These are phyloP conservation scores for Boletus patriciae DNA, from an alignment of 768 basidiomycete species.

Conservation along the genomic window DNA sequence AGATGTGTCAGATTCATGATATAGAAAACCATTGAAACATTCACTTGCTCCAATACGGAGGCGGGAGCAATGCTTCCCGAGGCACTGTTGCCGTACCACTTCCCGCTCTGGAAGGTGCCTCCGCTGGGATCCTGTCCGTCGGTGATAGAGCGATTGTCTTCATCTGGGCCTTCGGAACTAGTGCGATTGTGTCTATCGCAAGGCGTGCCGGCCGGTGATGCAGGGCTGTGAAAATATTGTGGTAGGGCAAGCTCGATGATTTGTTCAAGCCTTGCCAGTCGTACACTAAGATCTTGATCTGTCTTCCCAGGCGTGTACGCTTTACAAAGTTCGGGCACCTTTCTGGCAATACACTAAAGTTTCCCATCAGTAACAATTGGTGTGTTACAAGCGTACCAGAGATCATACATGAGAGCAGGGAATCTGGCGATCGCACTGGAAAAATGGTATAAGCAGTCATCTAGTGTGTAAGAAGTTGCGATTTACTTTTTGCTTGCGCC, in stretches of 20 bases:
- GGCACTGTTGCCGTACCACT: slow-evolving; percentile 84
- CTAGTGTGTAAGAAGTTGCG: slow-evolving; percentile 12
- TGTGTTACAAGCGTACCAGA: slow-evolving; percentile 2
- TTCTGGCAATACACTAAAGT: slow-evolving; percentile 73
- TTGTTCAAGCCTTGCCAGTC: slow-evolving; percentile 74
- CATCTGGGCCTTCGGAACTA: slow-evolving; percentile 52
- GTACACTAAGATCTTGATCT: slow-evolving; percentile 76
- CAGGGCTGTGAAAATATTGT: slow-evolving; percentile 57
- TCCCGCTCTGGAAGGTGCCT: slow-evolving; percentile 79
- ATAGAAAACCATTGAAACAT: slow-evolving; percentile 23
- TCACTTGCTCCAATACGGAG: slow-evolving; percentile 77
- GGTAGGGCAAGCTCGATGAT: slow-evolving; percentile 80
- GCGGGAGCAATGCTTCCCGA: slow-evolving; percentile 81
- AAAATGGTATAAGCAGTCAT: slow-evolving; percentile 18
- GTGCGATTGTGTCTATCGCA: slow-evolving; percentile 45
- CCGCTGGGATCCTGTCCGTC: slow-evolving; percentile 77
- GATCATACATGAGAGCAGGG: slow-evolving; percentile 78
- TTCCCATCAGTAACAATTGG: slow-evolving; percentile 13
- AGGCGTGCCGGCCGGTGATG: slow-evolving; percentile 34
- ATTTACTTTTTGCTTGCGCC: slow-evolving; percentile 90
- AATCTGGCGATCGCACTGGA: slow-evolving; percentile 79
- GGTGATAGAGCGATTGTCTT: slow-evolving; percentile 67
- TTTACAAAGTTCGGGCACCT: slow-evolving; percentile 85
- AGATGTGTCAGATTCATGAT: slow-evolving; percentile 22
- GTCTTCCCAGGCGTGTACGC: slow-evolving; percentile 86